These are phyloP conservation scores for Akanthomyces muscarius DNA, from an alignment of 2,329 filamentous ascomycete species.

Conservation along the genomic window DNA sequence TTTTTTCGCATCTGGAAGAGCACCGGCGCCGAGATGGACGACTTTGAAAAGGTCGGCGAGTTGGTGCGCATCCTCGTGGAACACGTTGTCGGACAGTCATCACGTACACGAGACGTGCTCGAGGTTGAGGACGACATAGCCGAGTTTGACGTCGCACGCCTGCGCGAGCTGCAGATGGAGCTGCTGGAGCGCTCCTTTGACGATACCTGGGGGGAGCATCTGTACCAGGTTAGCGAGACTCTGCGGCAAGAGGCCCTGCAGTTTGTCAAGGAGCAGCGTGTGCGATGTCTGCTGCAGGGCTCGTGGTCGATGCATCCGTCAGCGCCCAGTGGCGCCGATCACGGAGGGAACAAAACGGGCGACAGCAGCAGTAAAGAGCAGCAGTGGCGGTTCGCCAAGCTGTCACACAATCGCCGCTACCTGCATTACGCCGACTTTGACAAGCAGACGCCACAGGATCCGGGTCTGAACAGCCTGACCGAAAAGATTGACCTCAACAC, in stretches of 20 bases:
- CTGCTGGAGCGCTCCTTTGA: conserved; percentile 87
- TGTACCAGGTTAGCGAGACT: conserved; percentile 86
- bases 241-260: conserved; percentile 86
- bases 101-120: conserved; percentile 75
- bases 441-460: conserved; percentile 58
- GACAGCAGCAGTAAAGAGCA: conserved; percentile 33
- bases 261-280: conserved; percentile 95
- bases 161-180: conserved; percentile 90
- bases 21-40: conserved; percentile 76
- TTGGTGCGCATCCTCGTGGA: conserved; percentile 86
- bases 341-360: conserved; percentile 32
- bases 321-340: conserved; percentile 29
- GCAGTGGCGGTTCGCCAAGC: conserved; percentile 74
- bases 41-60: conserved; percentile 92
- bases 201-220: conserved; percentile 87
- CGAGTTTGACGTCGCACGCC: conserved; percentile 72
- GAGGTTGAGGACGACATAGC: conserved; percentile 87
- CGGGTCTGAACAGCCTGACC: conserved; percentile 66
- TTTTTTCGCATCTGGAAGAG: conserved; percentile 93
- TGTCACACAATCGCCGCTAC: conserved; percentile 87
- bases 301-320: conserved; percentile 72
- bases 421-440: conserved; percentile 88
- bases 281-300: conserved; percentile 82
- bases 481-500: conserved; percentile 84
- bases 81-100: conserved; percentile 78